Conservation (phyloP, 176 grass and related monocot genomes). For the Ensete glaucum region DNA sequence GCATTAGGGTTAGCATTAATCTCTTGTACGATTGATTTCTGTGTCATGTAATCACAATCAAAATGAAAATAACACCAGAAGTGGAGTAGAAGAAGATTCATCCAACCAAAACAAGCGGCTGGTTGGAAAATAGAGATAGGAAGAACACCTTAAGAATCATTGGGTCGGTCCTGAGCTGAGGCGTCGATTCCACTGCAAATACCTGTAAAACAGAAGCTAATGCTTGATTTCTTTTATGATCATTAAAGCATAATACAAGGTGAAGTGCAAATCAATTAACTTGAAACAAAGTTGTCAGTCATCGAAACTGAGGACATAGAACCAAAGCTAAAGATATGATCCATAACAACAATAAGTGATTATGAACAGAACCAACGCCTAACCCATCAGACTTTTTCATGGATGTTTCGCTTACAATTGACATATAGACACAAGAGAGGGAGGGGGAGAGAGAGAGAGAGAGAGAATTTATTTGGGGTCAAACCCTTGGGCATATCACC, state of each 20-base stretch:
- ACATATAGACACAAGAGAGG: no score
- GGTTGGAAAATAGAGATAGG: background rate
- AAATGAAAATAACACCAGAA: background rate
- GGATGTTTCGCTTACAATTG: no score
- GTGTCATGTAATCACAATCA: background rate
- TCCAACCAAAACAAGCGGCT: background rate
- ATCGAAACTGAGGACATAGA: no score
- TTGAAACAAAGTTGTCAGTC: no score
- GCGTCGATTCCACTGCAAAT: conserved; percentile 17
- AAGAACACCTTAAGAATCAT: conserved; percentile 32
- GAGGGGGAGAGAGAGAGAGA: no score
- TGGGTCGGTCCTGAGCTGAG: conserved; percentile 2
- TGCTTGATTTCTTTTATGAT: background rate
- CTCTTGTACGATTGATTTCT: conserved; percentile 54
- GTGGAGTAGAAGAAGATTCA: background rate
- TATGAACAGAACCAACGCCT: no score
- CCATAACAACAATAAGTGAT: no score
- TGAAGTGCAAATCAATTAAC: background rate
- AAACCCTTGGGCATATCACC: no score
- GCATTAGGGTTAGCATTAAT: conserved; percentile 57
- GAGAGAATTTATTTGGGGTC: no score
- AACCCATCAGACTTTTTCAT: no score
- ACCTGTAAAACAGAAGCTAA: conserved; percentile 15
- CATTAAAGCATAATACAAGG: background rate
- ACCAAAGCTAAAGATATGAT: no score